Evolutionary conservation across 805 yeast genomes (phyloP).

Genomic region (Yarrowia sp.): DNA sequence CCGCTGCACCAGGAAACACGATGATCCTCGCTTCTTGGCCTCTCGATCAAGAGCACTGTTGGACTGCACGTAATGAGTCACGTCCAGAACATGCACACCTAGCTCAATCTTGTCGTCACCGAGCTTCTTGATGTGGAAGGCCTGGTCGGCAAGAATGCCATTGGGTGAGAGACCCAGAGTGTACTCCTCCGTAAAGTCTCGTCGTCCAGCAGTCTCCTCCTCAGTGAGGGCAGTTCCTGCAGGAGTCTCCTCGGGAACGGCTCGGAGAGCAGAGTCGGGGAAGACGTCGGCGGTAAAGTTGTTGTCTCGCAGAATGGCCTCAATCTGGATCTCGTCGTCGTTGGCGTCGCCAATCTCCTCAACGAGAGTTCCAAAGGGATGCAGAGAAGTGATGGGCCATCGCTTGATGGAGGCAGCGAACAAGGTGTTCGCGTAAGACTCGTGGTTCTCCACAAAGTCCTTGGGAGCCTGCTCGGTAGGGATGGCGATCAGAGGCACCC

Average conservation of each 20-base stretch:
- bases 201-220: slow-evolving; percentile 43
- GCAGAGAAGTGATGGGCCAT: slow-evolving; percentile 98
- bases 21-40: slow-evolving; percentile 82
- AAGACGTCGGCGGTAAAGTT: slow-evolving; percentile 44
- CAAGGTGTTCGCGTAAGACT: slow-evolving; percentile 69
- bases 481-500: slow-evolving; percentile 95
- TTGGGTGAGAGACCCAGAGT: slow-evolving; percentile 61
- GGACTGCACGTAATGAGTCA: slow-evolving; percentile 63
- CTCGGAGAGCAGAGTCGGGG: slow-evolving; percentile 40
- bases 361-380: slow-evolving; percentile 93
- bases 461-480: slow-evolving; percentile 98
- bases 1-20: slow-evolving; percentile 82
- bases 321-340: slow-evolving; percentile 74
- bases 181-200: slow-evolving; percentile 53
- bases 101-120: slow-evolving; percentile 64
- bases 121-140: slow-evolving; percentile 69
- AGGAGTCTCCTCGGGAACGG: slow-evolving; percentile 28
- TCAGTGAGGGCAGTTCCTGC: slow-evolving; percentile 26
- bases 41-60: slow-evolving; percentile 81
- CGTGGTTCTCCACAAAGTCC: slow-evolving; percentile 92
- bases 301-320: slow-evolving; percentile 76
- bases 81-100: slow-evolving; percentile 84
- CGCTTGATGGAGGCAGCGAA: slow-evolving; percentile 95
- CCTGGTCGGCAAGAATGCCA: slow-evolving; percentile 64
- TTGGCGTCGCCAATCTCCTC: slow-evolving; percentile 80